These are phyloP conservation scores for Blastobotrys indianensis DNA, from an alignment of 1,139 yeast species.

Conservation along the genomic window DNA sequence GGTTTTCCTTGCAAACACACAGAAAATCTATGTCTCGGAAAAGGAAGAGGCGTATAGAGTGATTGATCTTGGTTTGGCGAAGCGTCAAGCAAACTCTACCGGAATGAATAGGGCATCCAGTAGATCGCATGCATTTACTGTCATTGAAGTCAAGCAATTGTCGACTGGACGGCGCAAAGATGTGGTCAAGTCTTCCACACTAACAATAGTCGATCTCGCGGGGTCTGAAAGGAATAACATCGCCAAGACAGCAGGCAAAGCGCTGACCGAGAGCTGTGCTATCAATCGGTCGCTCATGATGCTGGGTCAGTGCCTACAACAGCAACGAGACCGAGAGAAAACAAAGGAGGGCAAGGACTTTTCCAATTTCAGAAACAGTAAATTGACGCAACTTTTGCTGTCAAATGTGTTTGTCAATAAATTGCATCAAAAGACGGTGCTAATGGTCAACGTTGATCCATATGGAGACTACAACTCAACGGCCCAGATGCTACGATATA, in stretches of 20 bases:
- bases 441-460: conserved; percentile 58
- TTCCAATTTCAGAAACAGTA: conserved; percentile 41
- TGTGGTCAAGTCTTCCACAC: conserved; percentile 18
- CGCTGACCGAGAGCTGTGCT: conserved; percentile 43
- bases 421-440: conserved; percentile 28
- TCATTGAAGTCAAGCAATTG: conserved; percentile 31
- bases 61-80: conserved; percentile 27
- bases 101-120: conserved; percentile 32
- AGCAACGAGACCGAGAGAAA: conserved; percentile 27
- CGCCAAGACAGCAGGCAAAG: conserved; percentile 40
- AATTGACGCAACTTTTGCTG: conserved; percentile 43
- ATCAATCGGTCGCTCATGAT: conserved; percentile 43
- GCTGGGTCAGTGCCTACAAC: conserved; percentile 44
- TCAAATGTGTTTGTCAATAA: conserved; percentile 39
- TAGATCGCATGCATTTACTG: conserved; percentile 39
- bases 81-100: conserved; percentile 32
- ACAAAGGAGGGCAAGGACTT: conserved; percentile 29
- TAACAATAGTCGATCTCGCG: conserved; percentile 46
- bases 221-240: conserved; percentile 45
- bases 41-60: conserved; percentile 28
- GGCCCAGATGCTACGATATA: conserved; percentile 41
- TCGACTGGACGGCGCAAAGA: conserved; percentile 17
- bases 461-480: conserved; percentile 56
- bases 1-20: conserved; percentile 22
- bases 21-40: conserved; percentile 28